Conservation (phyloP, 1,284 basidiomycete species). For the Austroboletus novae-zelandiae region DNA sequence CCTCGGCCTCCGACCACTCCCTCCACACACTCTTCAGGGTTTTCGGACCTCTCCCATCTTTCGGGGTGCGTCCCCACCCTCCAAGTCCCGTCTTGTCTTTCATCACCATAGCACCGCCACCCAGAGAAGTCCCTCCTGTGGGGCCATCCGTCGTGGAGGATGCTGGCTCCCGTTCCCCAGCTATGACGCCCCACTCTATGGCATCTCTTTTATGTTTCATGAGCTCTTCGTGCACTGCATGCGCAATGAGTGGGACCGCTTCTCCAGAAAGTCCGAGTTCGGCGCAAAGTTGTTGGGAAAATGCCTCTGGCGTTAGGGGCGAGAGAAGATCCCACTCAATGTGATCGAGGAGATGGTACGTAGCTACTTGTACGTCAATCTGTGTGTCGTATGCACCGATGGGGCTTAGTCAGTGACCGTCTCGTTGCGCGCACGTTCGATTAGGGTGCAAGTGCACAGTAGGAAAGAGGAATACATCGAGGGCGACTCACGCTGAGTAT, state of each 20-base stretch:
- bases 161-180: slow-evolving; percentile 44
- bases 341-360: slow-evolving; percentile 88
- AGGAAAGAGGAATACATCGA: slow-evolving; percentile 10
- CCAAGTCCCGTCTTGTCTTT: slow-evolving; percentile 79
- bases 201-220: slow-evolving; percentile 94
- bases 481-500: slow-evolving; percentile 74
- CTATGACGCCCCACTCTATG: slow-evolving; percentile 88
- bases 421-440: slow-evolving; percentile 15
- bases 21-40: slow-evolving; percentile 89
- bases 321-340: slow-evolving; percentile 99
- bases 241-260: slow-evolving; percentile 84
- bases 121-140: slow-evolving; percentile 12
- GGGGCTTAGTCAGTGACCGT: slow-evolving; percentile 15
- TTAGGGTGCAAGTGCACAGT: slow-evolving; percentile 10
- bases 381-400: slow-evolving; percentile 33
- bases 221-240: slow-evolving; percentile 93
- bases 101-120: slow-evolving; percentile 38
- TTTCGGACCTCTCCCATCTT: slow-evolving; percentile 76
- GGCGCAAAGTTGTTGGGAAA: slow-evolving; percentile 76
- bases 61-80: slow-evolving; percentile 65
- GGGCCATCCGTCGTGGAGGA: slow-evolving; percentile 18
- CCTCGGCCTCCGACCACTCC: slow-evolving; percentile 91
- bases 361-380: slow-evolving; percentile 98
- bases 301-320: slow-evolving; percentile 85
- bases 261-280: slow-evolving; percentile 91